These are phyloP conservation scores for Punica granatum DNA, from an alignment of 345 rosid species.

Conservation along the genomic window DNA sequence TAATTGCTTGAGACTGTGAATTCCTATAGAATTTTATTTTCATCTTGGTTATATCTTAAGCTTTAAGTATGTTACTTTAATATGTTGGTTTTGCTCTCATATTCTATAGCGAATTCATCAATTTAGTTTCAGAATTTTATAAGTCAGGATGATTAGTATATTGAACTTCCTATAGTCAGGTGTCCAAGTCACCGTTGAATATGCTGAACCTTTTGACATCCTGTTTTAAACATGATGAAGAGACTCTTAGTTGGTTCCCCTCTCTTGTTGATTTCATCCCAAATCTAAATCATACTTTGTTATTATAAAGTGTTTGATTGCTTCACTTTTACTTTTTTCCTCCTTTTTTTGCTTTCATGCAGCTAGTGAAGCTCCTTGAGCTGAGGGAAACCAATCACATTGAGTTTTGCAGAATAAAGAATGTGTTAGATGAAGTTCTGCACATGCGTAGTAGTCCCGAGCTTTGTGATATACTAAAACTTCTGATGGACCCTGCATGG, in stretches of 20 bases:
- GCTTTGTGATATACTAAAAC: slow-evolving; percentile 58
- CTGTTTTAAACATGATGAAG: neutral
- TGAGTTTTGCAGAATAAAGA: slow-evolving; percentile 83
- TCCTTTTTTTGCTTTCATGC: slow-evolving; percentile 17
- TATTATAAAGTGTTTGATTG: neutral
- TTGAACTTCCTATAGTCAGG: neutral
- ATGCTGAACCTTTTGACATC: too few species aligned
- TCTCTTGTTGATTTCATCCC: too few species aligned
- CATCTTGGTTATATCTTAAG: too few species aligned
- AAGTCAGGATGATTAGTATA: neutral
- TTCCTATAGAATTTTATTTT: too few species aligned
- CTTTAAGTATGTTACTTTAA: neutral
- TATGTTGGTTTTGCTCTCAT: neutral
- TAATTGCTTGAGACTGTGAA: neutral
- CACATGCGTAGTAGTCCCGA: slow-evolving; percentile 56
- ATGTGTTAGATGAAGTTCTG: slow-evolving; percentile 73
- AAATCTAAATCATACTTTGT: neutral
- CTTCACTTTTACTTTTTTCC: neutral
- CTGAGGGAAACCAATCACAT: slow-evolving; percentile 88
- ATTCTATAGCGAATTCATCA: neutral
- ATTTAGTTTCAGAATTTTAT: neutral
- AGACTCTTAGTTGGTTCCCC: too few species aligned
- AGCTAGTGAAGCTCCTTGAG: slow-evolving; percentile 98
- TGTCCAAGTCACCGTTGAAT: neutral
- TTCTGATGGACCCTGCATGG: slow-evolving; percentile 91